Evolutionary conservation across 306 rosid species (phyloP).

Genomic region (Gastrolobium bilobum): DNA sequence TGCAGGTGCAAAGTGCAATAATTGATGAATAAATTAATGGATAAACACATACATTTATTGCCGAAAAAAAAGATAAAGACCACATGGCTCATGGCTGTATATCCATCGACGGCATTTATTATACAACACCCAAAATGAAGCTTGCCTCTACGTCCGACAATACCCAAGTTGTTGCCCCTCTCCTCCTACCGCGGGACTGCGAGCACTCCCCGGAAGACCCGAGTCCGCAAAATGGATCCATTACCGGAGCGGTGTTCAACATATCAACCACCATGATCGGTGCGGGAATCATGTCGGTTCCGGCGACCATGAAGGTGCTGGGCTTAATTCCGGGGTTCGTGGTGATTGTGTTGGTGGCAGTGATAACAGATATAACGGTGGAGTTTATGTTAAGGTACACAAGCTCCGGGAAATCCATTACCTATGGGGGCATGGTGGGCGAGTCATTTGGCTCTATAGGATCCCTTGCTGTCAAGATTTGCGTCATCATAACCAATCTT

Average conservation of each 20-base stretch:
- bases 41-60: too few species aligned
- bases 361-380: constrained; percentile 60
- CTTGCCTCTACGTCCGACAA: neutral
- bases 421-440: constrained; percentile 64
- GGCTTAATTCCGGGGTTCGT: constrained; percentile 64
- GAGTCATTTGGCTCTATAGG: constrained; percentile 64
- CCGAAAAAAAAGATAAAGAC: neutral
- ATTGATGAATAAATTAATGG: too few species aligned
- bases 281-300: constrained; percentile 77
- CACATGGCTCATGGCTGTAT: neutral
- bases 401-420: constrained; percentile 51
- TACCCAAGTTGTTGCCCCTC: constrained; percentile 24
- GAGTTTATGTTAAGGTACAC: constrained; percentile 70
- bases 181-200: constrained; percentile 19
- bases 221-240: constrained; percentile 39
- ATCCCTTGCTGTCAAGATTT: constrained; percentile 59
- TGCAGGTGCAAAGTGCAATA: too few species aligned
- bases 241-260: constrained; percentile 67
- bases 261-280: constrained; percentile 71
- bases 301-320: constrained; percentile 70
- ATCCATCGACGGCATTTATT: neutral
- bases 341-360: constrained; percentile 56
- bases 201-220: constrained; percentile 7
- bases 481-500: constrained; percentile 61
- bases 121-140: constrained; percentile 7